Base-by-base conservation (phyloP, 148 eudicot genomes). In the Vaccinium vitisidaea region DNA sequence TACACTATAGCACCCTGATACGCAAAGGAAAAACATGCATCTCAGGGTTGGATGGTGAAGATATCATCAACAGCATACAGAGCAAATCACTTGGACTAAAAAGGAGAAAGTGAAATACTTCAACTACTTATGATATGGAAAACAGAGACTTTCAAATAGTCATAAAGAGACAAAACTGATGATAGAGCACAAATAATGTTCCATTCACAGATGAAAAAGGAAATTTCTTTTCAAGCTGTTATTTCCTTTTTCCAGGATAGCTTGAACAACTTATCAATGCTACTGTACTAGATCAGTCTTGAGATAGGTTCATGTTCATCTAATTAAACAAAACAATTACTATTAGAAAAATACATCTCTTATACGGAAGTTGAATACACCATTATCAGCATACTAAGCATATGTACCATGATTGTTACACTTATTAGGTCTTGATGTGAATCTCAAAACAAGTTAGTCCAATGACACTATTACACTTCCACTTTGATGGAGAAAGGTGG, bases 391-490 rank as follows among this genome's bases (percentile, higher is more conserved):
- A 3, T 67, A 67, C 36, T 67, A 23, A 23, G 36, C 73, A 67
- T 0, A 67, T 67, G 30, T 43, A 21, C 10, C 55, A 21, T 14
- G 53, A 53, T 67, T 78, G 7, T 16, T 48, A 50, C 23, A 50
- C 79, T 10, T 76, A 48, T 76, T 48, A 76, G 79, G 79, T 48
- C 15, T 76, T 76, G 79, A 52, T 78, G 19, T 53, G 61, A 43
- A 52, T 52, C 81, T 76, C 81, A 78, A 4, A 30, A 49, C 46
- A 25, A 5, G 39, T 69, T 21, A 82, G 18, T 16, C 59, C n/a
- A 12, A 13, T 48, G 5, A 80, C 49, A 56, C 71, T 36, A 27
- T 25, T 59, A 50, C 46, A 61, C n/a, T 43, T 59, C 27, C 43
- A 43, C 19, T 63, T 32, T 75, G 49, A 46, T 46, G 23, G 78